Base-by-base conservation (phyloP, 768 basidiomycete species). In the Suillus hirtellus region DNA sequence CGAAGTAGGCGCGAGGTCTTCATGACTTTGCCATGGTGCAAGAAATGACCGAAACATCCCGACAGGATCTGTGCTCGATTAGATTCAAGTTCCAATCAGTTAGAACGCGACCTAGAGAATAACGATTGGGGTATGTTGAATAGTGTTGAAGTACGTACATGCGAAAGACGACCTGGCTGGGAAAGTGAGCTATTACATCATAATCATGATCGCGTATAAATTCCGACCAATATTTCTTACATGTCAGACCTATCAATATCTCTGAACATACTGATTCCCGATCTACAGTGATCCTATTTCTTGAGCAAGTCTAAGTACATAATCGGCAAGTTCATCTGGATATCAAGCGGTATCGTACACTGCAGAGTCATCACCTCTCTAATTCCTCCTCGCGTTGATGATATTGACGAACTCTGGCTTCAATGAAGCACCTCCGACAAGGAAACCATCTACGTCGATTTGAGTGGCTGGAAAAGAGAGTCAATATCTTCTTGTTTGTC, bases 391-490 rank as follows among this genome's bases (percentile, higher is more conserved):
- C 43, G 83, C 81, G 70, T 95, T 96, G 83, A 96, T 87, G 73
- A 97, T 96, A 64, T 96, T 81, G 54, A 91, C 87, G 70, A 99
- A 97, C 78, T 98, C 96, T 46, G 96, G 95, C 81, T 99, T 99
- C 78, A 99, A 85, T 17, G 96, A 98, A 40, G 96, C 96, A 31
- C 96, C 96, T 31, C 96, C 96, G 44, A 99, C 96, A 67, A 99
- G 88, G 90, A 99, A 98, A 10, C 96, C 96, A 75, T 99, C 96
- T 53, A 98, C 89, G 72, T 99, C 96, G 12, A 80, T 80, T 70
- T 91, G 89, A 9, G 75, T 75, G 35, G 89, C 95, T 96, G 68
- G 19, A 21, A 17, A 40, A 27, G 47, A 58, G 37, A 59, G 38
- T 52, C 15, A 31, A 35, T 46, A 10, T 35, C 12, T n/a, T 5